Percentiles rank a stretch among this genome's conserved stretches.
phyloP scores from a whole-genome alignment of 805 yeast species.

The Sugiyamaella chiloensis region DNA sequence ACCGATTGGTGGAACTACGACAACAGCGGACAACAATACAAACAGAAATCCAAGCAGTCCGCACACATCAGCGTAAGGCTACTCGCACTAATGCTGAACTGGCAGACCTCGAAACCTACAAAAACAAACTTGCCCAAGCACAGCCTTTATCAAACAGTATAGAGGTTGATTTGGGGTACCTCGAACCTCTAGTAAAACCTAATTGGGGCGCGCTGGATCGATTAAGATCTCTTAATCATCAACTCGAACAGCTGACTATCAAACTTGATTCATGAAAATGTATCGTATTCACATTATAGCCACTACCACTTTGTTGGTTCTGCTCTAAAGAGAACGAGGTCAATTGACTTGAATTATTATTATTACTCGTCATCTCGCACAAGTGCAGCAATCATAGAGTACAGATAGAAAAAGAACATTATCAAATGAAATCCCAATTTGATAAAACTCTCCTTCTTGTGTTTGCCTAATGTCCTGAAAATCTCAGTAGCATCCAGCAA shows the following conservation, averaged over 20 bases:
- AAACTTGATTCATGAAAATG: too few relatives aligned
- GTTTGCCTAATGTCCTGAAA: conserved; percentile 87
- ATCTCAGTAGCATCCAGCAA: conserved; percentile 95
- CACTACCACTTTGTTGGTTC: too few relatives aligned
- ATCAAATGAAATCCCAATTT: conserved; percentile 88
- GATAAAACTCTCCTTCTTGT: conserved; percentile 86
- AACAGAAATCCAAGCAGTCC: conserved; percentile 12
- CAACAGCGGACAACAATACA: conserved; percentile 12
- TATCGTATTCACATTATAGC: too few relatives aligned
- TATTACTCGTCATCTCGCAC: conserved; percentile 57
- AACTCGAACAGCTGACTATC: neutral
- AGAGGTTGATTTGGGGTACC: neutral
- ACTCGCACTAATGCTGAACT: neutral
- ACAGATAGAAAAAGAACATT: conserved; percentile 92
- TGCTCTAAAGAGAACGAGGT: too few relatives aligned
- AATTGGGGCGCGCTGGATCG: neutral
- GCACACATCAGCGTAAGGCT: too few relatives aligned
- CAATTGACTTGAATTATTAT: too few relatives aligned
- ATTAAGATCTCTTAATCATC: neutral
- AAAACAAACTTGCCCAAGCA: neutral
- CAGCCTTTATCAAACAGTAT: neutral
- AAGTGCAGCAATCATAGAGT: conserved; percentile 93
- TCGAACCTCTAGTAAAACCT: neutral
- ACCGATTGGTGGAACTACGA: conserved; percentile 14
- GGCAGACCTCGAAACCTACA: neutral